Evolutionary conservation across 2,329 filamentous ascomycete genomes (phyloP), one percentile per base, ranked within the genome.

Genomic region (Aphanoascus verrucosus): DNA sequence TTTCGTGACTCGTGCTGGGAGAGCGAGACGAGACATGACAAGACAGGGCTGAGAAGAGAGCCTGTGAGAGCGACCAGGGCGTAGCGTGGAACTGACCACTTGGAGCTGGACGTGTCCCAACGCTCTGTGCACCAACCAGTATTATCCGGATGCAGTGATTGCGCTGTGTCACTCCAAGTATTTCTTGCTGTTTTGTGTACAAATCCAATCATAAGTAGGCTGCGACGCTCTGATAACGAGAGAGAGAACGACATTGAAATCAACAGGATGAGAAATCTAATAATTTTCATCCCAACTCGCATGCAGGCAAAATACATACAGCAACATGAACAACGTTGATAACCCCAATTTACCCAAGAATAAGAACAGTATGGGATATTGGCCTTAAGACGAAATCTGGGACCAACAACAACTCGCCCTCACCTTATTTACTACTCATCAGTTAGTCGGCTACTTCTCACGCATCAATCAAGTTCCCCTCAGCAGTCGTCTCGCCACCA

Each of bases 401-500:
- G 15, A 28, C 28, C 5, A 37, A 5, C 15, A 44, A 44, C 17
- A 8, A n/a, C 12, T 19, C 12, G 12, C 8, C n/a, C 46, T 17
- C 15, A 31, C 8, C 35, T 44, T 43, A 15, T 17, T 11, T 3
- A 43, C 5, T 43, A 4, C n/a, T 32, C 17, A 5, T 31, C n/a
- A 35, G 7, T 34, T 12, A 34, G 14, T 28, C 3, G 43, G 15
- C 48, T 5, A 28, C 40, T 15, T 1, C 20, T 63, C 61, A 73
- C 20, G 69, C 63, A 55, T 74, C 71, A 49, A 74, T 71, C 54
- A 74, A 60, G 56, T 69, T 68, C 47, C 62, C 64, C n/a, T 62
- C 63, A 58, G 67, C 38, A 61, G 57, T 52, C 65, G 62, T 11
- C 34, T 63, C 61, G 44, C 61, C 64, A 28, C 58, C 61, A 38